These are phyloP conservation scores for Suhomyces tanzawaensis DNA, from an alignment of 805 yeast genomes.

Conservation along the genomic window DNA sequence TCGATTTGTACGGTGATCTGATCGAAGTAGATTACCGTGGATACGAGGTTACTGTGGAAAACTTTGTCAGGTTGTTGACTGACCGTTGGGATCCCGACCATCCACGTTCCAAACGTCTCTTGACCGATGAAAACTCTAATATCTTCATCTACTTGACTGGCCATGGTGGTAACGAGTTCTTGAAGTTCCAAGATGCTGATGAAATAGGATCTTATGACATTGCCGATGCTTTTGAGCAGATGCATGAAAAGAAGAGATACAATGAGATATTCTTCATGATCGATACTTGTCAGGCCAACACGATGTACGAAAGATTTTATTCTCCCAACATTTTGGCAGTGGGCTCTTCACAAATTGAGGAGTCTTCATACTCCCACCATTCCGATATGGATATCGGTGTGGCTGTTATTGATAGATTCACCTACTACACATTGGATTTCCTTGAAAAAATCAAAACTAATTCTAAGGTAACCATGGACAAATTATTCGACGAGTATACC, in stretches of 20 bases:
- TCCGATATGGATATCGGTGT: constrained; percentile 96
- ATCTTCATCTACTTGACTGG: constrained; percentile 96
- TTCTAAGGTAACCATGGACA: constrained; percentile 73
- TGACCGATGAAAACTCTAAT: constrained; percentile 92
- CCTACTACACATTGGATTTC: constrained; percentile 86
- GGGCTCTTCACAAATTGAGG: constrained; percentile 85
- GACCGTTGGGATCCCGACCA: constrained; percentile 96
- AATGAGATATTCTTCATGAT: constrained; percentile 96
- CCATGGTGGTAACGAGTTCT: constrained; percentile 97
- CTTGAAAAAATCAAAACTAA: constrained; percentile 77
- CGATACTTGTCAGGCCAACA: constrained; percentile 98
- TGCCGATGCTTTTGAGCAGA: constrained; percentile 95
- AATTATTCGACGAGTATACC: constrained; percentile 80
- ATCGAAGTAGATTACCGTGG: constrained; percentile 97
- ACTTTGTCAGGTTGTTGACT: constrained; percentile 85
- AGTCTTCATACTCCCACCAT: constrained; percentile 92
- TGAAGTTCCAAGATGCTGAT: constrained; percentile 97
- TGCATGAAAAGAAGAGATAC: constrained; percentile 93
- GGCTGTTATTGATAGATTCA: constrained; percentile 95
- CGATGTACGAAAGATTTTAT: constrained; percentile 90
- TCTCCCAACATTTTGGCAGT: constrained; percentile 91
- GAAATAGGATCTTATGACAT: constrained; percentile 93
- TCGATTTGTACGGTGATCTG: constrained; percentile 90
- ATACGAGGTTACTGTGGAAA: constrained; percentile 96
- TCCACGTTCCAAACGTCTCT: constrained; percentile 84